phyloP scores from a whole-genome alignment of 768 basidiomycete species.

The Mycena rebaudengoi region DNA sequence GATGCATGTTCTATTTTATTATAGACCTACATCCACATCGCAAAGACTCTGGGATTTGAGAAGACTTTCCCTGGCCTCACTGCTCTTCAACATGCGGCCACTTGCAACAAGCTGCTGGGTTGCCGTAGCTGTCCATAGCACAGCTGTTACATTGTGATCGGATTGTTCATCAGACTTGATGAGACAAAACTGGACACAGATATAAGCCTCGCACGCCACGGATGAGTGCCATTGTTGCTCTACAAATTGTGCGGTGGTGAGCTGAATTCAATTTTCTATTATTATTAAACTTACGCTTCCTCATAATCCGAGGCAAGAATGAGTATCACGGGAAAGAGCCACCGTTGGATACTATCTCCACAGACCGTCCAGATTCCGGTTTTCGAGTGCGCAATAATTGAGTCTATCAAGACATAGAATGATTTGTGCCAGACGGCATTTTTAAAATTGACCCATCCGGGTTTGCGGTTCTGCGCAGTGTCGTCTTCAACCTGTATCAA shows the following conservation, averaged over 20 bases:
- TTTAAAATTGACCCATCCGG: no score
- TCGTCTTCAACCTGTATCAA: no score
- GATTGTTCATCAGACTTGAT: slow-evolving; percentile 38
- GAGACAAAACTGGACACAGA: slow-evolving; percentile 49
- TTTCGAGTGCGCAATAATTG: no score
- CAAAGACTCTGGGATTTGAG: slow-evolving; percentile 33
- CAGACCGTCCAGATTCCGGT: no score
- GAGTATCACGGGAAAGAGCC: no score
- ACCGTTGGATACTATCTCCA: no score
- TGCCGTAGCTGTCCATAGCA: slow-evolving; percentile 21
- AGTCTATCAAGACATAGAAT: no score
- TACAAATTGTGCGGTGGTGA: slow-evolving; percentile 21
- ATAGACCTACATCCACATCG: slow-evolving; percentile 30
- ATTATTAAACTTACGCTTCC: slow-evolving; percentile 49
- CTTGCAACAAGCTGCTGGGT: slow-evolving; percentile 22
- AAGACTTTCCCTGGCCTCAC: slow-evolving; percentile 26
- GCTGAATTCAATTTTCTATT: background rate
- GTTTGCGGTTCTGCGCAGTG: no score
- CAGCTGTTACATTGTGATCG: slow-evolving; percentile 28
- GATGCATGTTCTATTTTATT: background rate
- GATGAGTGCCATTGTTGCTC: slow-evolving; percentile 49
- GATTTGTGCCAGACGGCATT: no score
- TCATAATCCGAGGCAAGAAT: slow-evolving; percentile 54
- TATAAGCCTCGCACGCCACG: slow-evolving; percentile 34
- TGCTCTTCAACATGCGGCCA: slow-evolving; percentile 22